Percentiles rank a stretch among this genome's conserved stretches.
These are phyloP conservation scores for Fusarium coffeatum DNA, from an alignment of 2,329 filamentous ascomycete species.

Conservation along the genomic window DNA sequence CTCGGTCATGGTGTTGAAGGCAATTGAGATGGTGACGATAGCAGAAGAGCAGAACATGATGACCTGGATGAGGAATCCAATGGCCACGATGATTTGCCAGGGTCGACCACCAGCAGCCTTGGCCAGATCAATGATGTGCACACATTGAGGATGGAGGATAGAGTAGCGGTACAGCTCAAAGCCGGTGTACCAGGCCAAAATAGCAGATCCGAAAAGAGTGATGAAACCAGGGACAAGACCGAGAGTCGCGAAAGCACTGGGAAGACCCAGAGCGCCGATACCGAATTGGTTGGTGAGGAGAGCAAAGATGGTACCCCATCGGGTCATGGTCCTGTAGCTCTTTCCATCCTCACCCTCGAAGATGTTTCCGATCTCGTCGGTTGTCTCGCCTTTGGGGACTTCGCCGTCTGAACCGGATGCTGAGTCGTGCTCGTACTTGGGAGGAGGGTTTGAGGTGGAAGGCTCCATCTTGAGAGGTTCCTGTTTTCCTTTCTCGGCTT, in stretches of 20 bases:
- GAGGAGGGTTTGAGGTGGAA: neutral
- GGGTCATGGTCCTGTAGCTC: conserved; percentile 35
- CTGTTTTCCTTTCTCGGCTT: neutral
- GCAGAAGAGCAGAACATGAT: conserved; percentile 28
- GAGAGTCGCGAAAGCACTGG: conserved; percentile 74
- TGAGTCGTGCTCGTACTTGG: conserved; percentile 7
- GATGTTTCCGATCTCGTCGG: conserved; percentile 19
- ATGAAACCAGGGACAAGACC: conserved; percentile 56
- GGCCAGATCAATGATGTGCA: conserved; percentile 76
- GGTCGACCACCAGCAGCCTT: conserved; percentile 56
- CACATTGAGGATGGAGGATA: conserved; percentile 67
- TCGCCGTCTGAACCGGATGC: conserved; percentile 10
- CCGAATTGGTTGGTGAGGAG: conserved; percentile 42
- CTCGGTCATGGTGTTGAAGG: conserved; percentile 23
- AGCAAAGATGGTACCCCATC: conserved; percentile 34
- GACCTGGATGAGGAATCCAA: conserved; percentile 17
- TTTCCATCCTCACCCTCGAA: conserved; percentile 34
- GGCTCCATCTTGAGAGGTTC: neutral
- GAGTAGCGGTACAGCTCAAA: conserved; percentile 1
- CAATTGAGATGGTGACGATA: conserved; percentile 23
- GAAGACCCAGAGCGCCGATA: conserved; percentile 69
- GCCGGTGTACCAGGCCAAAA: neutral
- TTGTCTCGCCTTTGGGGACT: conserved; percentile 9
- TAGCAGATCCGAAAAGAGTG: neutral
- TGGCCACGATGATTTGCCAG: conserved; percentile 13